Percentiles rank a stretch among this genome's conserved stretches.
Evolutionary conservation across 1,284 basidiomycete genomes (phyloP).

Genomic region (Trametes versicolor): DNA sequence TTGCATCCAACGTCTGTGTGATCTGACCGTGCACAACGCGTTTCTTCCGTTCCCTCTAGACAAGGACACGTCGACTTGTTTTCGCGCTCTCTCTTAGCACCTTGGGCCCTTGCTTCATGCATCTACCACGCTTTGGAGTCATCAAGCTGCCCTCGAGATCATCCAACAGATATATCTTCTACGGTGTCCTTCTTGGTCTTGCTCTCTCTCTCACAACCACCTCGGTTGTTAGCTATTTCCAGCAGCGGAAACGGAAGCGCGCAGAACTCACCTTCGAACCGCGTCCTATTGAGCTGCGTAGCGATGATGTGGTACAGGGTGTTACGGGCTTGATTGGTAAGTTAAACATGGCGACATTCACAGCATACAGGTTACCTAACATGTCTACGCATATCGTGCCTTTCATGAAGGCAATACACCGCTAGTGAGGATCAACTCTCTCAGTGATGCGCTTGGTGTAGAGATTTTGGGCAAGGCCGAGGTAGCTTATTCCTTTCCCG

Average conservation of each 20-base stretch:
- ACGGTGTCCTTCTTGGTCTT: slow-evolving; percentile 76
- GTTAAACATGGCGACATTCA: slow-evolving; percentile 31
- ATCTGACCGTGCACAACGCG: too few relatives aligned
- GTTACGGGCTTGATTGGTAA: slow-evolving; percentile 87
- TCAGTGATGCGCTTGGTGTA: slow-evolving; percentile 91
- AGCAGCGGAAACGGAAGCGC: slow-evolving; percentile 54
- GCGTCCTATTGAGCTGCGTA: slow-evolving; percentile 79
- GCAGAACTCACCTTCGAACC: slow-evolving; percentile 51
- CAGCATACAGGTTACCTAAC: neutral
- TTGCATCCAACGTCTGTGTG: neutral
- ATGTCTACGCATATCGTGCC: slow-evolving; percentile 1
- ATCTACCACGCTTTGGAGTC: slow-evolving; percentile 16
- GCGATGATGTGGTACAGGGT: slow-evolving; percentile 79
- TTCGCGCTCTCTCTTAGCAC: neutral
- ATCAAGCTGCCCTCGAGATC: slow-evolving; percentile 45
- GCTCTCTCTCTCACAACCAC: slow-evolving; percentile 74
- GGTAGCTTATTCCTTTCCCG: slow-evolving; percentile 50
- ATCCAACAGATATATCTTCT: slow-evolving; percentile 59
- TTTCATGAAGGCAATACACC: slow-evolving; percentile 86
- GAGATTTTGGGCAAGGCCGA: slow-evolving; percentile 98
- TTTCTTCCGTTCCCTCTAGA: too few relatives aligned
- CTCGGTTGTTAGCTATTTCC: slow-evolving; percentile 61
- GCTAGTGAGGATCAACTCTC: slow-evolving; percentile 88
- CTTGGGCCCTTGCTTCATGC: slow-evolving; percentile 12
- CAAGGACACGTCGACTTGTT: neutral